Evolutionary conservation across 495 filamentous ascomycete species (phyloP), one percentile per base, ranked within the genome.

Genomic region (Tirmania nivea): DNA sequence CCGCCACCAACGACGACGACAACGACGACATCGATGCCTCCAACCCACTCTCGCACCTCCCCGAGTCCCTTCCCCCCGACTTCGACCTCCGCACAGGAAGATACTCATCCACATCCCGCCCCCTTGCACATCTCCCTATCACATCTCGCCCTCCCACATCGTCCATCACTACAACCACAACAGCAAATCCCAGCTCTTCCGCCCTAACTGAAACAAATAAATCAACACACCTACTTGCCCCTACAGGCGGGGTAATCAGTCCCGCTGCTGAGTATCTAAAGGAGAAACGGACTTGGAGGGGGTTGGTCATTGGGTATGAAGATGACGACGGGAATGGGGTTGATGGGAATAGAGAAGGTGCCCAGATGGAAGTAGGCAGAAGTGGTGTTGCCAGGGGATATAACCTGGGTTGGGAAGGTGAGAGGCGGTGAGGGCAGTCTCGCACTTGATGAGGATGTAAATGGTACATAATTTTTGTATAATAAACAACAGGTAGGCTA

Each of bases 311-410:
- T 34, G 71, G 70, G 50, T 80, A 86, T 59, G 78, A 81, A 45
- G 76, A 81, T 10, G 72, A 76, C 11, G 71, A 77, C 10, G 59
- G 54, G 11, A 19, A 21, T 34, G 59, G 49, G 34, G 59, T 54
- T 11, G 66, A 70, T 37, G 74, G 75, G 21, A 75, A 48, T 17
- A 59, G 51, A 34, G 67, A 71, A 37, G 74, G 75, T 19, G 76
- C 76, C 8, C 52, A 67, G 36, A 72, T 87, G 52, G 83, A 93
- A 64, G 79, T 92, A 65, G 90, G 90, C 25, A 79, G 86, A 64
- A 81, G 79, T 59, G 92, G 92, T 10, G 78, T 94, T 52, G 90
- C 90, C 48, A 81, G 83, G 63, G 92, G 89, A 1, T 99, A 99
- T 72, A 78, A 71, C 0, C 79, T 90, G 54, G 85, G 83, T 17